Evolutionary conservation across 371 early-diverging fungal genomes (phyloP), one percentile per base, ranked within the genome.

Genomic region (Mucor indicus): DNA sequence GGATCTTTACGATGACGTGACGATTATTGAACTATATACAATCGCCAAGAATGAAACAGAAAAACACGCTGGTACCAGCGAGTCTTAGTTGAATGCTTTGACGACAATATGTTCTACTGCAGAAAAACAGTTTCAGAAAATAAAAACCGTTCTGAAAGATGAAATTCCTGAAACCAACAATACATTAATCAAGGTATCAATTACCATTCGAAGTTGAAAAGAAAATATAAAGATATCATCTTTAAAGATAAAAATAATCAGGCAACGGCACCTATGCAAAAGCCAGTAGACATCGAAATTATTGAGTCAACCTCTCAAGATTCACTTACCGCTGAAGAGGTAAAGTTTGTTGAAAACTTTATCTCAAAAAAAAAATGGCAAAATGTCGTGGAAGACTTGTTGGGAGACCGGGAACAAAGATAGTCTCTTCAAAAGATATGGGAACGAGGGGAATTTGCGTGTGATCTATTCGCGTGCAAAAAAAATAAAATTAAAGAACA

Each of bases 331-430:
- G 30, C 25, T 42, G 30, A 25, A 29, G 42, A 42, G 29, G 29
- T 42, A 42, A 42, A 13, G 42, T 42, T 42, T 16, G 29, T 42
- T 42, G 42, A 42, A 42, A 42, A 42, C 42, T 42, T 42, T 42
- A 42, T 42, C 42, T 42, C 42, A 17, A 42, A 42, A 42, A 42
- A 42, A 42, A 42, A 42, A 11, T 15, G 42, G 42, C 42, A 42
- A n/a, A 42, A 42, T 42, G 42, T 42, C 42, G 25, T 42, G 42
- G 42, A 42, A 42, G 42, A 42, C n/a, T 42, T 42, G 42, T 42
- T 42, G 42, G 42, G 42, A 42, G 42, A 42, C 42, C 29, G 42
- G 42, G 25, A 42, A n/a, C 29, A 27, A 20, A 42, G 42, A 29
- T 42, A 30, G 42, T 42, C 17, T 29, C 42, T 42, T 42, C 29